Conservation (phyloP, 495 filamentous ascomycete species). For the Lophiostoma macrostomum region DNA sequence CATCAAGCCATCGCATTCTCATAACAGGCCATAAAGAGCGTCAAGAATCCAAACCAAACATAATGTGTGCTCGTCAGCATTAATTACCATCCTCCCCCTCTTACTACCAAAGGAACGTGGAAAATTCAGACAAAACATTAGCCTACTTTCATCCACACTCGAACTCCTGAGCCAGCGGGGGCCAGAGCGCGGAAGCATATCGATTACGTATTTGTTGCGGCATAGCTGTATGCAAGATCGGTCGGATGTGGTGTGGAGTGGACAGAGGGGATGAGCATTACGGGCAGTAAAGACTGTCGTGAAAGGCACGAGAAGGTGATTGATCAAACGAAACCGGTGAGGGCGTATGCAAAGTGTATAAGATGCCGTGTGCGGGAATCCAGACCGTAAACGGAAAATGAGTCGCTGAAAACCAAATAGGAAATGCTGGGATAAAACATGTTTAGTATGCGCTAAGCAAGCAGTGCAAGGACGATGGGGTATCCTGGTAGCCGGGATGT, state of each 20-base stretch:
- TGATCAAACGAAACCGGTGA: conserved; percentile 15
- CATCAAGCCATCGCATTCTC: not conserved
- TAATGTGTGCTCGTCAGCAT: conserved; percentile 24
- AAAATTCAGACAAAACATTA: conserved; percentile 18
- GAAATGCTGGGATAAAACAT: conserved; percentile 14
- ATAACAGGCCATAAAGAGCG: conserved; percentile 22
- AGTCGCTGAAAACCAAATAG: not conserved
- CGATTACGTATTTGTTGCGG: conserved; percentile 8
- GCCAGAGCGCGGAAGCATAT: not conserved
- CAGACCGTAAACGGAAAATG: conserved; percentile 13
- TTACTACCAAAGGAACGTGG: not conserved
- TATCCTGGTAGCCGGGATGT: conserved; percentile 28
- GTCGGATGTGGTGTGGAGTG: not conserved
- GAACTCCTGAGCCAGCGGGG: conserved; percentile 26
- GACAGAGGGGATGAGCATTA: not conserved
- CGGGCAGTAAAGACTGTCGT: conserved; percentile 10
- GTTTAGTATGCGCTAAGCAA: conserved; percentile 2
- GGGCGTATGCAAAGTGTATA: conserved; percentile 20
- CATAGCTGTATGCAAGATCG: not conserved
- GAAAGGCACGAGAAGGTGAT: conserved; percentile 6
- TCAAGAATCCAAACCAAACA: conserved; percentile 1
- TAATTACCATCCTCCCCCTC: conserved; percentile 3
- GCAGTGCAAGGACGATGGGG: conserved; percentile 7
- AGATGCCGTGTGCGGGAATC: conserved; percentile 20
- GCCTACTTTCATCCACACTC: not conserved